These are phyloP conservation scores for Boletus insuetus DNA, from an alignment of 768 basidiomycete genomes.

Conservation along the genomic window DNA sequence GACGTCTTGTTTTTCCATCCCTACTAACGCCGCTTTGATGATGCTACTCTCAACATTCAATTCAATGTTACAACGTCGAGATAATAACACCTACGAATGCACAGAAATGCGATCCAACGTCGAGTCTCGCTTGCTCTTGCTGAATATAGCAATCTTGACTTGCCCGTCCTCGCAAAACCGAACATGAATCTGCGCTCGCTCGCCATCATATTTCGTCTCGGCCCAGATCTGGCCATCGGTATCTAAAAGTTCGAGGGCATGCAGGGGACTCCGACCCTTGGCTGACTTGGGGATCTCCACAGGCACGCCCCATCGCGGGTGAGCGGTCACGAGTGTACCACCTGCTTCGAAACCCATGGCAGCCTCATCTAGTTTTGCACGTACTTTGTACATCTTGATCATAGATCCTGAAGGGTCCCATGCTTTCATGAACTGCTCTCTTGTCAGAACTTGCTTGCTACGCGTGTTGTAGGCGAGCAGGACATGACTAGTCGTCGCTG, in stretches of 20 bases:
- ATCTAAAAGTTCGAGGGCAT: conserved; percentile 47
- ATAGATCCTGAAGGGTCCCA: conserved; percentile 68
- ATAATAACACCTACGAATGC: conserved; percentile 39
- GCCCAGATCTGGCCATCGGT: conserved; percentile 55
- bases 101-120: conserved; percentile 72
- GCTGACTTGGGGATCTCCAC: conserved; percentile 81
- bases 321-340: conserved; percentile 20
- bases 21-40: conserved; percentile 58
- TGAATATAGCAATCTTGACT: conserved; percentile 70
- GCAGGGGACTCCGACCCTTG: conserved; percentile 62
- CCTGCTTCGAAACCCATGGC: conserved; percentile 42
- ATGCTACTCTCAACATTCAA: conserved; percentile 37
- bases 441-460: conserved; percentile 53
- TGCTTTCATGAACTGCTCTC: conserved; percentile 60
- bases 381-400: conserved; percentile 49
- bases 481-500: conserved; percentile 42
- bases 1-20: conserved; percentile 38
- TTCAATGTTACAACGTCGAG: neutral
- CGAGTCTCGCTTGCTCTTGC: conserved; percentile 84
- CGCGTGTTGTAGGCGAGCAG: conserved; percentile 56
- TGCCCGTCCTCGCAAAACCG: conserved; percentile 39
- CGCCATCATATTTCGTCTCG: conserved; percentile 94
- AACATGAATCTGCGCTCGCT: conserved; percentile 91
- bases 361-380: conserved; percentile 59
- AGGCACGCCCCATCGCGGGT: conserved; percentile 54